Conservation (phyloP, 805 yeast species). For the Saturnispora diversa region DNA sequence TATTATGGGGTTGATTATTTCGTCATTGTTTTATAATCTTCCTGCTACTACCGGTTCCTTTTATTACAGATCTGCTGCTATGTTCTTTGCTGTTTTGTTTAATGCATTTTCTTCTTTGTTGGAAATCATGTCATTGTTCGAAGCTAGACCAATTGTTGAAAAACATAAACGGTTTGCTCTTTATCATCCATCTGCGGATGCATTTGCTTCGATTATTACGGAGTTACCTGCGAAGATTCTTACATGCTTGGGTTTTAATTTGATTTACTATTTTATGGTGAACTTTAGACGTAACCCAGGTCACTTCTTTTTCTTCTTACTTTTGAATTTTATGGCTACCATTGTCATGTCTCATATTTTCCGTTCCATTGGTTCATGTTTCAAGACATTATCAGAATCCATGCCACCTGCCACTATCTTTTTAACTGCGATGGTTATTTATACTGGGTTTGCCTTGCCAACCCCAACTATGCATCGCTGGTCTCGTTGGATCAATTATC, state of each 20-base stretch:
- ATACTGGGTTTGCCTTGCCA: conserved; percentile 54
- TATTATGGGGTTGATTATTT: conserved; percentile 45
- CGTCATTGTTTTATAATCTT: conserved; percentile 53
- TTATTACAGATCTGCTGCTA: conserved; percentile 50
- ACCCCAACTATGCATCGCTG: conserved; percentile 50
- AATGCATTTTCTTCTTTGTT: conserved; percentile 54
- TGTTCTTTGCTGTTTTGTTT: conserved; percentile 60
- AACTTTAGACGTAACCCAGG: conserved; percentile 47
- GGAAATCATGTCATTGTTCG: conserved; percentile 48
- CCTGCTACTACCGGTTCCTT: conserved; percentile 36
- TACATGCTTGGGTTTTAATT: conserved; percentile 39
- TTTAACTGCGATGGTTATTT: conserved; percentile 38
- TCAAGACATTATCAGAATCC: conserved; percentile 42
- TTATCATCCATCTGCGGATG: conserved; percentile 53
- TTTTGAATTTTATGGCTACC: conserved; percentile 37
- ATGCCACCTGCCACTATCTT: conserved; percentile 51
- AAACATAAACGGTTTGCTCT: conserved; percentile 50
- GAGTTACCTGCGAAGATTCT: conserved; percentile 46
- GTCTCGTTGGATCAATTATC: conserved; percentile 58
- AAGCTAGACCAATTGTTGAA: conserved; percentile 49
- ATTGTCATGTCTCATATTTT: conserved; percentile 48
- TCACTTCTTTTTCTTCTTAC: conserved; percentile 43
- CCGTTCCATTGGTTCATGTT: conserved; percentile 44
- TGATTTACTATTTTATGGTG: conserved; percentile 45
- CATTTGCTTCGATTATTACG: conserved; percentile 52